Percentiles rank a stretch among this genome's conserved stretches.
Evolutionary conservation across 352 stramenopile species (phyloP).

Genomic region (Phytophthora sp.): DNA sequence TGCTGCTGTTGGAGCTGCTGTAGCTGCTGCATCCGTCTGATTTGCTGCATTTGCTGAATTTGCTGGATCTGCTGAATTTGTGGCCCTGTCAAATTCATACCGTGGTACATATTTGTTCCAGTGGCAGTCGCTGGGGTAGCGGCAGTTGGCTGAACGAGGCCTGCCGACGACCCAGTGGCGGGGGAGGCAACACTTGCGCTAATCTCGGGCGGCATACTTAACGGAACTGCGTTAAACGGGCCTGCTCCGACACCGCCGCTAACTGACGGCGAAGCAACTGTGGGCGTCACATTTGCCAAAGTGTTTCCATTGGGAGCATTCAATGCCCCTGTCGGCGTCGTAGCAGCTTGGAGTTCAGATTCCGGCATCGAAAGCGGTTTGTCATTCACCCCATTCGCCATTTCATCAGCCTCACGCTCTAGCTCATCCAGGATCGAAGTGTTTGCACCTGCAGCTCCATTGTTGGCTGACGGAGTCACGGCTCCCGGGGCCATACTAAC

Average conservation of each 20-base stretch:
- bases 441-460: slow-evolving; percentile 32
- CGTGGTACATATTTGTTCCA: slow-evolving; percentile 67
- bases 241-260: slow-evolving; percentile 15
- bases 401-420: slow-evolving; percentile 86
- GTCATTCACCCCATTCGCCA: slow-evolving; percentile 84
- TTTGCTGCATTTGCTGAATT: slow-evolving; percentile 87
- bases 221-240: slow-evolving; percentile 57
- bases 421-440: slow-evolving; percentile 89
- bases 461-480: slow-evolving; percentile 8
- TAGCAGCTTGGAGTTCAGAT: slow-evolving; percentile 67
- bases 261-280: slow-evolving; percentile 21
- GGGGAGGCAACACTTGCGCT: slow-evolving; percentile 37
- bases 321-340: slow-evolving; percentile 36
- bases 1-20: slow-evolving; percentile 75
- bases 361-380: slow-evolving; percentile 85
- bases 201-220: slow-evolving; percentile 84
- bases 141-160: slow-evolving; percentile 46
- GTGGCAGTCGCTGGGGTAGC: slow-evolving; percentile 33
- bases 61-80: slow-evolving; percentile 88
- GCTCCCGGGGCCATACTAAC: slow-evolving; percentile 25
- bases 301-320: slow-evolving; percentile 34
- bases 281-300: slow-evolving; percentile 33
- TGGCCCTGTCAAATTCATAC: slow-evolving; percentile 76
- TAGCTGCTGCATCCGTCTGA: slow-evolving; percentile 81
- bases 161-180: slow-evolving; percentile 35